These are phyloP conservation scores for Xerophyta viscosa DNA, from an alignment of 106 monocot genomes.

Conservation along the genomic window DNA sequence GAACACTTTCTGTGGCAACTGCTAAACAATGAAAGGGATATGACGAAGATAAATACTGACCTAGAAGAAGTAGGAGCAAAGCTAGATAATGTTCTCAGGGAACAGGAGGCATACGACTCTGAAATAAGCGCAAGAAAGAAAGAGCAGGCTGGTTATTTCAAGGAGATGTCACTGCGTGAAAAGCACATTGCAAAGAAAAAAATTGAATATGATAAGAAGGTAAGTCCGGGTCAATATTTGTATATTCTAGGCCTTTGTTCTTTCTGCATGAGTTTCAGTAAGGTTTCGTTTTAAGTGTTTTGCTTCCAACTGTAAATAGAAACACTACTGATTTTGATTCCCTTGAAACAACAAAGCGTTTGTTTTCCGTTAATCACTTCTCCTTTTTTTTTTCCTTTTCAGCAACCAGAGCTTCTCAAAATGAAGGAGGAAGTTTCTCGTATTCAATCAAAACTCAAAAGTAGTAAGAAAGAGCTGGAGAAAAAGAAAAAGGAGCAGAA, in stretches of 20 bases:
- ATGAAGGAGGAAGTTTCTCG: conserved; percentile 90
- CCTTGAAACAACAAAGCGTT: no score
- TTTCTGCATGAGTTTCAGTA: no score
- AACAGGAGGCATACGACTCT: conserved; percentile 32
- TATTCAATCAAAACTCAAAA: conserved; percentile 98
- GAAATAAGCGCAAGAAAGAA: conserved; percentile 69
- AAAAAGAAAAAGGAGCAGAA: conserved; percentile 76
- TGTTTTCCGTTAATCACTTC: not conserved
- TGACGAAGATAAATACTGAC: conserved; percentile 45
- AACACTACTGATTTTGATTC: no score
- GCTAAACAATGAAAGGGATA: conserved; percentile 67
- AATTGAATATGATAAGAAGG: conserved; percentile 95
- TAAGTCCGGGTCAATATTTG: conserved; percentile 7
- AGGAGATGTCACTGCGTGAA: conserved; percentile 75
- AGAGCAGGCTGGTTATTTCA: conserved; percentile 85
- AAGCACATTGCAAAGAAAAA: conserved; percentile 90
- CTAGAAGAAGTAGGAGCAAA: conserved; percentile 49
- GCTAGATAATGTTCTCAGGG: conserved; percentile 34
- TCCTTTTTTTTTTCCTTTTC: conserved; percentile 12
- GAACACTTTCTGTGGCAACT: conserved; percentile 89
- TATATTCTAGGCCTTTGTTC: no score
- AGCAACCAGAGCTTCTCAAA: conserved; percentile 99
- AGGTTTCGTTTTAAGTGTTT: no score
- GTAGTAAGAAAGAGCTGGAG: conserved; percentile 85
- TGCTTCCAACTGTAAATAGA: no score